Percentiles rank a stretch among this genome's conserved stretches.
These are phyloP conservation scores for Clohesyomyces aquaticus DNA, from an alignment of 495 filamentous ascomycete species.

Conservation along the genomic window DNA sequence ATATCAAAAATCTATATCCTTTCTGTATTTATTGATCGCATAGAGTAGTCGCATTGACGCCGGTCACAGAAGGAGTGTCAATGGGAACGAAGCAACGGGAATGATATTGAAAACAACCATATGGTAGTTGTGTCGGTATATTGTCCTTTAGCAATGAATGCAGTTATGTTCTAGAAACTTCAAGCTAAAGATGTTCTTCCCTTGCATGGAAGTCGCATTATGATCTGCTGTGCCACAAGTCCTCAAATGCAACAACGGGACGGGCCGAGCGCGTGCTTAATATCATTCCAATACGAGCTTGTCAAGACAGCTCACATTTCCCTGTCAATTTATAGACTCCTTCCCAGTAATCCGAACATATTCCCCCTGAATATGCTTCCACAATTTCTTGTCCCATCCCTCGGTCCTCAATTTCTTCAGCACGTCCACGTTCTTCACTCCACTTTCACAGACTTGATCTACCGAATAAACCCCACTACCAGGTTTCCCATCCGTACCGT, in stretches of 20 bases:
- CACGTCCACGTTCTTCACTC: conserved; percentile 3
- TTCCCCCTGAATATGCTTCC: conserved; percentile 20
- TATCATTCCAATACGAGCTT: background rate
- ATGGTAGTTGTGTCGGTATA: no score
- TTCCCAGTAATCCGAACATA: conserved; percentile 31
- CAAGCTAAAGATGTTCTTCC: no score
- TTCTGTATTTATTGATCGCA: background rate
- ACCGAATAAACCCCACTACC: conserved; percentile 28
- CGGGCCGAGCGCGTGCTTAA: no score
- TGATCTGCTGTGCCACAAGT: no score
- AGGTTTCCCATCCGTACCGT: conserved; percentile 20
- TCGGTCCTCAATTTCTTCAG: conserved; percentile 20
- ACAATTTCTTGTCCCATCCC: conserved; percentile 17
- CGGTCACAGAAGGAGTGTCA: no score
- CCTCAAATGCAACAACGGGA: no score
- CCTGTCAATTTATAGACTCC: conserved; percentile 12
- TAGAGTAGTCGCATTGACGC: no score
- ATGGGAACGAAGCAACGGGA: no score
- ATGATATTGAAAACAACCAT: no score
- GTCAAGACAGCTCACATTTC: background rate
- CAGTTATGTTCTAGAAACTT: no score
- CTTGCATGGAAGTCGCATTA: no score
- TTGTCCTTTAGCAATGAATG: no score
- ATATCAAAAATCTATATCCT: background rate
- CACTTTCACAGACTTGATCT: conserved; percentile 23